These are phyloP conservation scores for Eimeria brunetti DNA, from an alignment of 169 alveolate species.

Conservation along the genomic window DNA sequence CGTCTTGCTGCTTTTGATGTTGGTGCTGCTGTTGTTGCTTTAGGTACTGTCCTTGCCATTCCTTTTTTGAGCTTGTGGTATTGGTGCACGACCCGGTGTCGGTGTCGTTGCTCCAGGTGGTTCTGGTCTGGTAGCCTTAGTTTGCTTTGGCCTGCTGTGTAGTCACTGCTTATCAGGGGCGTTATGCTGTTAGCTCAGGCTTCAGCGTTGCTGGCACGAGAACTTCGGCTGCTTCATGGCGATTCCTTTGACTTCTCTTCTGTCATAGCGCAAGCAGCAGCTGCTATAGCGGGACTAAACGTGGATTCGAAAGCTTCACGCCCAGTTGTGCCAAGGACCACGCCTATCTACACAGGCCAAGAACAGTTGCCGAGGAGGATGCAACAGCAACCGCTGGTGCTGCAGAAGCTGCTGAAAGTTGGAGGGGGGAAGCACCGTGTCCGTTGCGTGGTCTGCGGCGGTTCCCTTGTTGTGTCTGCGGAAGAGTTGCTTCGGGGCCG, in stretches of 20 bases:
- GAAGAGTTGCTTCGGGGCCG: slow-evolving; percentile 18
- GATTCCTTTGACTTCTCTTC: slow-evolving; percentile 54
- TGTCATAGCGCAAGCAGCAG: slow-evolving; percentile 32
- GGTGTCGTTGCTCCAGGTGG: not conserved
- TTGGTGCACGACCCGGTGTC: not conserved
- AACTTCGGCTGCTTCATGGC: slow-evolving; percentile 54
- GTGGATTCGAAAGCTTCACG: not conserved
- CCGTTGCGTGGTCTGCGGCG: slow-evolving; percentile 49
- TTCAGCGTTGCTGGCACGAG: slow-evolving; percentile 40
- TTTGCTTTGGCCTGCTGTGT: not conserved
- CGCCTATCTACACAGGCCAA: not conserved
- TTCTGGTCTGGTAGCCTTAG: not conserved
- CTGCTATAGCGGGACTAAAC: not conserved
- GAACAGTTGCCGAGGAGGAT: not conserved
- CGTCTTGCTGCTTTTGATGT: not conserved
- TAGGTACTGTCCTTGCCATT: not conserved
- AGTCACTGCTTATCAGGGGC: not conserved
- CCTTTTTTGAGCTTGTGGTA: not conserved
- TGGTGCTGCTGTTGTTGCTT: not conserved
- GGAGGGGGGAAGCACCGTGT: slow-evolving; percentile 43
- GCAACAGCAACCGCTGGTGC: slow-evolving; percentile 35
- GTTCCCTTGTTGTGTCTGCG: slow-evolving; percentile 13
- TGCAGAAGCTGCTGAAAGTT: not conserved
- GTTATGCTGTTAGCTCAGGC: slow-evolving; percentile 21
- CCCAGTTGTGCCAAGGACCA: not conserved